Base-by-base conservation (phyloP, 345 rosid genomes). In the Hibiscus mutabilis region DNA sequence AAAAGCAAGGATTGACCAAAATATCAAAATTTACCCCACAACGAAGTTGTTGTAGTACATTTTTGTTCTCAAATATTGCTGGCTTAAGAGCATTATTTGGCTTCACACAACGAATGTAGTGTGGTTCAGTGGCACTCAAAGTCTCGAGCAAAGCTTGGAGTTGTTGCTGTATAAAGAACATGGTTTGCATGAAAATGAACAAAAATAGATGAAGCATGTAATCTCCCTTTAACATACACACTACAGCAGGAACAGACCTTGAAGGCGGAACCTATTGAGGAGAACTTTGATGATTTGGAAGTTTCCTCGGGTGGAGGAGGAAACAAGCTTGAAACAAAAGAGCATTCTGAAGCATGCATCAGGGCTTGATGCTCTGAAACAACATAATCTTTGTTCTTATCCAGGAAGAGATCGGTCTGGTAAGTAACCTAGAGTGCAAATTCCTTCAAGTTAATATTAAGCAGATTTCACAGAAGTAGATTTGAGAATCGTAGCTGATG, bases 81-180 rank as follows among this genome's bases (percentile, higher is more conserved):
- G 99, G 98, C 87, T 89, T 95, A 29, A 95, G 94, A 77, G 88
- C 86, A 81, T 89, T 92, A 77, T 95, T 95, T 66, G 99, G 99
- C 85, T 95, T 95, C 68, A 92, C 91, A 79, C 99, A 95, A 12
- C 99, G 97, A 79, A 95, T 86, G 79, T 95, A 95, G 75, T 88
- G 98, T 24, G 98, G 99, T 85, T 92, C 98, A 16, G 96, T 92
- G 81, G 94, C 77, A 82, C 82, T 95, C 76, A 95, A 80, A 24
- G 89, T 95, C 83, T 95, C 98, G 44, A 95, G 98, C 87, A 95
- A 83, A 76, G 92, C 58, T 81, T 89, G 96, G 79, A 95, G 79
- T 92, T 95, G 99, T 90, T 85, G 99, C 99, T 95, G 88, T 83
- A 84, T 49, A 61, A 68, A 78, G 74, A 7, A 73, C 59, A 79